phyloP scores from a whole-genome alignment of 2,329 filamentous ascomycete genomes.

The Phialocephala subalpina region DNA sequence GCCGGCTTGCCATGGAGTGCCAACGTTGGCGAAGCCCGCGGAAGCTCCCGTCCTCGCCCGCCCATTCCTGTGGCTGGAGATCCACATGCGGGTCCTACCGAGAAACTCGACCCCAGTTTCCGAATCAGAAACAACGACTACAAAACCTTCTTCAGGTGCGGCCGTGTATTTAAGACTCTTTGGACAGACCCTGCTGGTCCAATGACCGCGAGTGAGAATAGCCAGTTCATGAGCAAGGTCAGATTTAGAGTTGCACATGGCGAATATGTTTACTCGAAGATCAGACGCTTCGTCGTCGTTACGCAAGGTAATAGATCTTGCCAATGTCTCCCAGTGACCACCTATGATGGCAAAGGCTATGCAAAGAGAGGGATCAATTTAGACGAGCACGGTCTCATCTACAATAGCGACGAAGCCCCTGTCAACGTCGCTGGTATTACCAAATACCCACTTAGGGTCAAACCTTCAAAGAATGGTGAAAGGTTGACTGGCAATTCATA shows the following conservation, averaged over 20 bases:
- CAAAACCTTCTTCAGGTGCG: conserved; percentile 32
- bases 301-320: conserved; percentile 17
- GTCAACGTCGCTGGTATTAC: conserved; percentile 20
- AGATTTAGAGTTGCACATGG: conserved; percentile 19
- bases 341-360: conserved; percentile 24
- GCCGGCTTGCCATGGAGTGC: not conserved
- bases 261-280: conserved; percentile 32
- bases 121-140: conserved; percentile 32
- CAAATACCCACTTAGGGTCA: conserved; percentile 29
- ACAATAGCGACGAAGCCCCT: conserved; percentile 25
- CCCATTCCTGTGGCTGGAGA: too few species aligned
- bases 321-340: conserved; percentile 35
- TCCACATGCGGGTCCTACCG: conserved; percentile 11
- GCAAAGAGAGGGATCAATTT: conserved; percentile 35
- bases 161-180: conserved; percentile 37
- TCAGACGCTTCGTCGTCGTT: conserved; percentile 37
- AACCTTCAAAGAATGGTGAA: conserved; percentile 17
- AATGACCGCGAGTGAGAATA: conserved; percentile 16
- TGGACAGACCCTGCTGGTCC: conserved; percentile 32
- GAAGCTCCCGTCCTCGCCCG: too few species aligned
- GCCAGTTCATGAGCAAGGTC: conserved; percentile 25
- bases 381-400: conserved; percentile 35
- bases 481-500: conserved; percentile 28
- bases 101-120: conserved; percentile 32
- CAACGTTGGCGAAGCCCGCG: too few species aligned